Conservation (phyloP, 805 yeast genomes). For the Barnettozyma sp. region DNA sequence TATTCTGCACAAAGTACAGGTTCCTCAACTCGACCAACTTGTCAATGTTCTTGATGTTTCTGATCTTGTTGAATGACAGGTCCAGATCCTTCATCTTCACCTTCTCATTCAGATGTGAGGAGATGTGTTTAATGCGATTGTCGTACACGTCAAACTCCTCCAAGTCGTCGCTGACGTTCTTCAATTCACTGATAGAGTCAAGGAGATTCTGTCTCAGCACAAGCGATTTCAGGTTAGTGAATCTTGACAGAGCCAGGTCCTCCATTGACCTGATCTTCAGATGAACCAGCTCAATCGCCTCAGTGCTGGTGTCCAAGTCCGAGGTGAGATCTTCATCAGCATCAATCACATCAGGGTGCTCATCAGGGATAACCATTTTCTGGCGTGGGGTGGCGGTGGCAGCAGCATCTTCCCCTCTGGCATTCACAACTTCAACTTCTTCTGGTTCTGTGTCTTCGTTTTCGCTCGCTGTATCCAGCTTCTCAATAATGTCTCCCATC, state of each 20-base stretch:
- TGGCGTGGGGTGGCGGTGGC: too few species aligned
- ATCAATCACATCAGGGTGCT: conserved; percentile 44
- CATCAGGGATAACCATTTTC: conserved; percentile 31
- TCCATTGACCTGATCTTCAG: conserved; percentile 59
- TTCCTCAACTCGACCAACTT: conserved; percentile 54
- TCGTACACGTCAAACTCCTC: conserved; percentile 87
- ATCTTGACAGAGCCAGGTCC: conserved; percentile 51
- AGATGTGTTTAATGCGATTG: conserved; percentile 82
- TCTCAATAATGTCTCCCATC: too few species aligned
- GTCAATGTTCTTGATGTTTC: conserved; percentile 74
- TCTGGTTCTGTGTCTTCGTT: conserved; percentile 20
- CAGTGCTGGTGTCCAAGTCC: conserved; percentile 48
- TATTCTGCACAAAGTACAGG: conserved; percentile 84
- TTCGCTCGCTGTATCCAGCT: conserved; percentile 18
- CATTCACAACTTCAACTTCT: conserved; percentile 7
- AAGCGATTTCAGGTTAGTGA: conserved; percentile 48
- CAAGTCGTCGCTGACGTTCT: conserved; percentile 48
- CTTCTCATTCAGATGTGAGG: conserved; percentile 59
- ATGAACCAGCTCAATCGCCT: conserved; percentile 60
- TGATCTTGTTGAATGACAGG: conserved; percentile 83
- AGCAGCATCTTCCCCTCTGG: too few species aligned
- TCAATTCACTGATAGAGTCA: conserved; percentile 65
- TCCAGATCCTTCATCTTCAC: conserved; percentile 56
- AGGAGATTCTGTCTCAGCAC: conserved; percentile 82
- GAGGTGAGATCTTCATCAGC: conserved; percentile 63